These are phyloP conservation scores for Colletotrichum theobromicola DNA, from an alignment of 2,329 filamentous ascomycete genomes.

Conservation along the genomic window DNA sequence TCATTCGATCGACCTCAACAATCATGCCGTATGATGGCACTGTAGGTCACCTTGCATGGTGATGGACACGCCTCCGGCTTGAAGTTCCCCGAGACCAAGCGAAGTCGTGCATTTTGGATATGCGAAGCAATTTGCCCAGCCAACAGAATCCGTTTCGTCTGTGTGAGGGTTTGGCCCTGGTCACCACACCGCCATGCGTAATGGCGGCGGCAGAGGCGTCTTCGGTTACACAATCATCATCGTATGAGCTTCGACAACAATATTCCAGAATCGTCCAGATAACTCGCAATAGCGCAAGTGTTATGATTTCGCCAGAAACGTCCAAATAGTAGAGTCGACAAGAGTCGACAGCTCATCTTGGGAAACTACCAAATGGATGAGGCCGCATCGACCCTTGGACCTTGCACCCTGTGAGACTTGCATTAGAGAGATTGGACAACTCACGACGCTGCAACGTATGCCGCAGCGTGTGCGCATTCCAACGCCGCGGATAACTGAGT, in stretches of 20 bases:
- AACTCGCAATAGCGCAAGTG: background rate
- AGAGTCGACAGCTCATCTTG: conserved; percentile 17
- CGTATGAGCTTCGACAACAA: background rate
- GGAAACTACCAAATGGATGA: conserved; percentile 6
- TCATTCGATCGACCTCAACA: conserved; percentile 9
- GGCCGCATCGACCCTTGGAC: conserved; percentile 15
- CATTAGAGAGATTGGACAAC: conserved; percentile 23
- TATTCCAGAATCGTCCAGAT: background rate
- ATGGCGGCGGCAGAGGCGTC: background rate
- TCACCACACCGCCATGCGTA: background rate
- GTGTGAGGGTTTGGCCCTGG: conserved; percentile 17
- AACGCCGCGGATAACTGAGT: conserved; percentile 2
- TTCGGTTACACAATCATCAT: background rate
- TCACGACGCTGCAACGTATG: conserved; percentile 21
- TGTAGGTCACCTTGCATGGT: conserved; percentile 12
- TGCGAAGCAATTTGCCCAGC: background rate
- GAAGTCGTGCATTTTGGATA: background rate
- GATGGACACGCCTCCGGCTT: background rate
- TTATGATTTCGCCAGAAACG: background rate
- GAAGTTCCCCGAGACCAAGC: background rate
- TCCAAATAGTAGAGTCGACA: background rate
- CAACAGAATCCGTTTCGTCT: background rate
- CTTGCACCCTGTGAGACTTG: conserved; percentile 23
- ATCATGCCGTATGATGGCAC: conserved; percentile 15
- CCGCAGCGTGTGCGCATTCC: conserved; percentile 4